A percentile compares a stretch with the other conserved stretches of the same genome.
These are phyloP conservation scores for Citrus hindsii DNA, from an alignment of 345 rosid species.

Conservation along the genomic window DNA sequence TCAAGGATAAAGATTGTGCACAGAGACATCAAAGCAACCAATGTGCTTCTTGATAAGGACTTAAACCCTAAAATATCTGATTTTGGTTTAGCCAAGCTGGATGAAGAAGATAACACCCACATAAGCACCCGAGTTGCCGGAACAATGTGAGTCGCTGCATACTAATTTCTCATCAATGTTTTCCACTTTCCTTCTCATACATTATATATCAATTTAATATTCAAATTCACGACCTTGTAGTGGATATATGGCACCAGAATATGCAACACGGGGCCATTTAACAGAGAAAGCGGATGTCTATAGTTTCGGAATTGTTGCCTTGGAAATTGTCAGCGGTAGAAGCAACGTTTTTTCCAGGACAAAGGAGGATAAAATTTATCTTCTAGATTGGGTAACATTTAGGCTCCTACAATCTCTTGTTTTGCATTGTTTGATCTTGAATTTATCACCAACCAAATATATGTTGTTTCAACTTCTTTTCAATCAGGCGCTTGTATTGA, in stretches of 20 bases:
- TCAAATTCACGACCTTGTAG: slow-evolving; percentile 11
- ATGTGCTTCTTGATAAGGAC: slow-evolving; percentile 57
- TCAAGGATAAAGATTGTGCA: slow-evolving; percentile 65
- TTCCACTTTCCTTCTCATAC: not conserved
- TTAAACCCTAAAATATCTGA: slow-evolving; percentile 61
- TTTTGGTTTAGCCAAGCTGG: slow-evolving; percentile 73
- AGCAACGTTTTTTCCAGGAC: slow-evolving; percentile 12
- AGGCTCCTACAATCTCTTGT: not conserved
- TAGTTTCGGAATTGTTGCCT: slow-evolving; percentile 39
- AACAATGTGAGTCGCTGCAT: slow-evolving; percentile 42
- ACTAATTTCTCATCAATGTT: not conserved
- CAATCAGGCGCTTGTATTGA: slow-evolving; percentile 31
- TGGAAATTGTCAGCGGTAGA: slow-evolving; percentile 33
- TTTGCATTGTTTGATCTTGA: not conserved
- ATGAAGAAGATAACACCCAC: slow-evolving; percentile 63
- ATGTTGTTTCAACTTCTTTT: not conserved
- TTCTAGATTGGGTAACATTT: slow-evolving; percentile 31
- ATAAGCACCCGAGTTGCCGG: slow-evolving; percentile 70
- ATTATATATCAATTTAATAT: not conserved
- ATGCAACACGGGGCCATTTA: slow-evolving; percentile 35
- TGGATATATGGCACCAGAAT: slow-evolving; percentile 44
- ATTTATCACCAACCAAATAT: not conserved
- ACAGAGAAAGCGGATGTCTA: slow-evolving; percentile 35
- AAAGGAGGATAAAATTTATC: slow-evolving; percentile 7
- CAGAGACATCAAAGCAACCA: slow-evolving; percentile 69